Evolutionary conservation across 768 basidiomycete genomes (phyloP).

Genomic region (Collybia sp.): DNA sequence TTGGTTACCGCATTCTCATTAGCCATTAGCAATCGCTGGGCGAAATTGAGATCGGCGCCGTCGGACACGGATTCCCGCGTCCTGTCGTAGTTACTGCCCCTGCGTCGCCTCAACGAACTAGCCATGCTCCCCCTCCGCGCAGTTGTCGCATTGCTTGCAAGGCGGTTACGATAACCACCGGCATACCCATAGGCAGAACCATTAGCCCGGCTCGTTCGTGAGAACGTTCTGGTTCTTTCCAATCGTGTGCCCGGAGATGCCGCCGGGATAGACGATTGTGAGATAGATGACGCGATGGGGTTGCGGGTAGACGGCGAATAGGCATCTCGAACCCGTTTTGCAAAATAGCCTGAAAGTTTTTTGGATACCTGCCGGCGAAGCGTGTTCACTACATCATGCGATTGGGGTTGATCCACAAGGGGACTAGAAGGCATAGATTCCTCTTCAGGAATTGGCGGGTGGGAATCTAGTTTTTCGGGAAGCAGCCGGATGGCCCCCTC

Average conservation of each 20-base stretch:
- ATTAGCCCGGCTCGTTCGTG: constrained; percentile 54
- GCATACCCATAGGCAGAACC: constrained; percentile 82
- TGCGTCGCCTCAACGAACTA: constrained; percentile 45
- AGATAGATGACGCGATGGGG: constrained; percentile 21
- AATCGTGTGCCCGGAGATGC: constrained; percentile 31
- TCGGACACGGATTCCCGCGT: constrained; percentile 31
- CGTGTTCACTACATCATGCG: constrained; percentile 31
- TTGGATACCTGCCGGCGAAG: constrained; percentile 47
- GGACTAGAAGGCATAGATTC: constrained; percentile 43
- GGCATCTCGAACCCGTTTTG: constrained; percentile 42
- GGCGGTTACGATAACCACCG: constrained; percentile 48
- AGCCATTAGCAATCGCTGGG: constrained; percentile 84
- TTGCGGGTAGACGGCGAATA: constrained; percentile 13
- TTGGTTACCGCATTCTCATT: constrained; percentile 94
- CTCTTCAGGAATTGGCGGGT: constrained; percentile 65
- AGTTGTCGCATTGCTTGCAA: constrained; percentile 39
- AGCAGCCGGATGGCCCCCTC: constrained; percentile 81
- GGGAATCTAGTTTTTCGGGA: constrained; percentile 60
- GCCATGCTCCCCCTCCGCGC: constrained; percentile 51
- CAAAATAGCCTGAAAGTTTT: constrained; percentile 57
- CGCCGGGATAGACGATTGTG: constrained; percentile 43
- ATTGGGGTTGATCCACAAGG: constrained; percentile 37
- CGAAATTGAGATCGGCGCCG: constrained; percentile 69
- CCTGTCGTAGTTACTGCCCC: constrained; percentile 45
- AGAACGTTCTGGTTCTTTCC: constrained; percentile 45